These are phyloP conservation scores for Sedum album DNA, from an alignment of 164 flowering plant genomes.

Conservation along the genomic window DNA sequence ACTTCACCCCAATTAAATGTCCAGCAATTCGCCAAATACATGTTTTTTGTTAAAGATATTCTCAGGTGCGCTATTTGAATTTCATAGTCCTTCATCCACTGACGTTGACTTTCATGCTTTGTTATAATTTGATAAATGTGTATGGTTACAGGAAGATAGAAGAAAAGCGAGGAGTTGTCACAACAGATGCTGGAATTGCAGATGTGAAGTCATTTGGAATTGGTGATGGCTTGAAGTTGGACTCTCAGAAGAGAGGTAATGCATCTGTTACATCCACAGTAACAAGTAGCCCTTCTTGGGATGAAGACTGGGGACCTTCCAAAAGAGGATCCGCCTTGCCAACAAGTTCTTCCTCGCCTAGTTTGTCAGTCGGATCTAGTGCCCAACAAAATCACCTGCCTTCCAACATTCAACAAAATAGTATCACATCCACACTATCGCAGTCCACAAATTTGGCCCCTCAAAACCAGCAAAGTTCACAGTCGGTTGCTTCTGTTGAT, in stretches of 20 bases:
- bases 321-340: slow-evolving; percentile 21
- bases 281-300: slow-evolving; percentile 65
- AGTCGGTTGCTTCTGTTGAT: slow-evolving; percentile 65
- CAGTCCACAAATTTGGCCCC: slow-evolving; percentile 19
- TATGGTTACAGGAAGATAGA: slow-evolving; percentile 60
- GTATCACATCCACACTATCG: slow-evolving; percentile 17
- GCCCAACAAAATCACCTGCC: background rate
- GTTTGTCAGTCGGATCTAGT: slow-evolving; percentile 8
- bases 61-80: slow-evolving; percentile 47
- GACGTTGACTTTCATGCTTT: background rate
- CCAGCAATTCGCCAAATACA: slow-evolving; percentile 96
- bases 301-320: slow-evolving; percentile 80
- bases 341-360: slow-evolving; percentile 18
- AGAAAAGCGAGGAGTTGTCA: slow-evolving; percentile 79
- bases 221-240: slow-evolving; percentile 37
- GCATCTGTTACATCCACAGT: slow-evolving; percentile 32
- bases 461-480: slow-evolving; percentile 33
- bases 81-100: background rate
- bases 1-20: slow-evolving; percentile 80
- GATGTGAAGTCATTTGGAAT: slow-evolving; percentile 30
- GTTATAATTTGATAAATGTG: background rate
- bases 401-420: slow-evolving; percentile 17
- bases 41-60: slow-evolving; percentile 85
- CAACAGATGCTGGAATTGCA: slow-evolving; percentile 58
- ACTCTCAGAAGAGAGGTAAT: slow-evolving; percentile 26